Conservation (phyloP, 768 basidiomycete species). For the Naganishia randhawae region DNA sequence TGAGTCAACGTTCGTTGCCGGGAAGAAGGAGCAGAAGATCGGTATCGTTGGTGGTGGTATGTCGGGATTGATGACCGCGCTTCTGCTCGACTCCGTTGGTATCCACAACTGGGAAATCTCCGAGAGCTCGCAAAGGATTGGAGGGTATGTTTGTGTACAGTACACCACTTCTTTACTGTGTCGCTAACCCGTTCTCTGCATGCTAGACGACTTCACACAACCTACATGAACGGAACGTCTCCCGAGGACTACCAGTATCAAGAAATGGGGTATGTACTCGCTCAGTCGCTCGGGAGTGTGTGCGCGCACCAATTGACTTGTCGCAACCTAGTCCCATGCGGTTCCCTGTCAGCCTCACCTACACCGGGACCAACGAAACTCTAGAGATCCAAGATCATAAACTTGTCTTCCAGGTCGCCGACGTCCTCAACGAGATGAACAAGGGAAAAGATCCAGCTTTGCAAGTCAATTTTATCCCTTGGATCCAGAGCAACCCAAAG, state of each 20-base stretch:
- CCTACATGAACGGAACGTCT: slow-evolving; percentile 31
- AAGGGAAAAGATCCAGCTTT: slow-evolving; percentile 27
- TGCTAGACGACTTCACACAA: slow-evolving; percentile 29
- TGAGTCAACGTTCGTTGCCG: slow-evolving; percentile 30
- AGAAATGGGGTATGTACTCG: slow-evolving; percentile 31
- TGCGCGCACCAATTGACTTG: neutral
- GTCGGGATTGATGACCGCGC: slow-evolving; percentile 31
- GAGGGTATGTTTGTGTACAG: slow-evolving; percentile 26
- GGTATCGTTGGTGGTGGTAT: slow-evolving; percentile 34
- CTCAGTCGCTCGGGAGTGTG: neutral
- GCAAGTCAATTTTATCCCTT: slow-evolving; percentile 37
- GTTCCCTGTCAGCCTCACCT: slow-evolving; percentile 33
- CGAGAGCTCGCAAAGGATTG: slow-evolving; percentile 32
- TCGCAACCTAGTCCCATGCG: slow-evolving; percentile 31
- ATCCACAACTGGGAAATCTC: slow-evolving; percentile 36
- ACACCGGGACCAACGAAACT: slow-evolving; percentile 33
- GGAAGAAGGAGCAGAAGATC: slow-evolving; percentile 34
- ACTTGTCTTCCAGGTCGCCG: slow-evolving; percentile 35
- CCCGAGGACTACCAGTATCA: slow-evolving; percentile 36
- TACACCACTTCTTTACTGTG: neutral
- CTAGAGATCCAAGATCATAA: slow-evolving; percentile 35
- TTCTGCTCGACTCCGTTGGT: slow-evolving; percentile 32
- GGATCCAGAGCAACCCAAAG: slow-evolving; percentile 34
- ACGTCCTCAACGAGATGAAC: slow-evolving; percentile 32
- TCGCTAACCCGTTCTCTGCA: neutral